Evolutionary conservation across 179 eudicot species (phyloP), one percentile per base, ranked within the genome.

Genomic region (Pouteria campechiana): DNA sequence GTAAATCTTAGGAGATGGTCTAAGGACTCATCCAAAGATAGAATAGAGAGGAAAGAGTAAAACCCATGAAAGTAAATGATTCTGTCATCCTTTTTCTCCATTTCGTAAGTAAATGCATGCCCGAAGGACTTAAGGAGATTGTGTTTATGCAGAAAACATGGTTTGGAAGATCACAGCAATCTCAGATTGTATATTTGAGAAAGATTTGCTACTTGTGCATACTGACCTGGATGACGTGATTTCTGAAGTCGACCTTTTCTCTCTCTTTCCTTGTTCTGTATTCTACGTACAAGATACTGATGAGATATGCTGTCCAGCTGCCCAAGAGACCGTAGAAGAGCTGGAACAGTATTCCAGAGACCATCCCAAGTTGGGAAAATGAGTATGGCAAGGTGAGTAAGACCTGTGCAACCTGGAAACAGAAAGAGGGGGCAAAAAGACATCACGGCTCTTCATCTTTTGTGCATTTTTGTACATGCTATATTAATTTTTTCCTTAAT

Each of bases 171-270:
- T n/a, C n/a, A n/a, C n/a, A n/a, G n/a, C n/a, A n/a, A n/a, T n/a
- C n/a, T n/a, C n/a, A n/a, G n/a, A n/a, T n/a, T n/a, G n/a, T n/a
- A n/a, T n/a, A n/a, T n/a, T n/a, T n/a, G n/a, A n/a, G n/a, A n/a
- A n/a, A n/a, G n/a, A n/a, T n/a, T 11, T 22, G 1, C 15, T 9
- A 1, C 1, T 35, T n/a, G n/a, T n/a, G n/a, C n/a, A n/a, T n/a
- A n/a, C n/a, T n/a, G n/a, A 74, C 80, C 79, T 74, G 81, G 55
- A 74, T 74, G 34, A 74, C 74, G 60, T 74, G 81, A 51, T 70
- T 70, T 40, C 81, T 55, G 52, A 74, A 74, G 60, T 74, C 81
- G 53, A 64, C 68, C 54, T 74, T 74, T 19, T 74, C 76, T 40
- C 81, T 63, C 52, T 74, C 81, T 44, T 74, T 74, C 46, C 81